These are phyloP conservation scores for Paecilomyces variotii DNA, from an alignment of 2,329 filamentous ascomycete genomes.

Conservation along the genomic window DNA sequence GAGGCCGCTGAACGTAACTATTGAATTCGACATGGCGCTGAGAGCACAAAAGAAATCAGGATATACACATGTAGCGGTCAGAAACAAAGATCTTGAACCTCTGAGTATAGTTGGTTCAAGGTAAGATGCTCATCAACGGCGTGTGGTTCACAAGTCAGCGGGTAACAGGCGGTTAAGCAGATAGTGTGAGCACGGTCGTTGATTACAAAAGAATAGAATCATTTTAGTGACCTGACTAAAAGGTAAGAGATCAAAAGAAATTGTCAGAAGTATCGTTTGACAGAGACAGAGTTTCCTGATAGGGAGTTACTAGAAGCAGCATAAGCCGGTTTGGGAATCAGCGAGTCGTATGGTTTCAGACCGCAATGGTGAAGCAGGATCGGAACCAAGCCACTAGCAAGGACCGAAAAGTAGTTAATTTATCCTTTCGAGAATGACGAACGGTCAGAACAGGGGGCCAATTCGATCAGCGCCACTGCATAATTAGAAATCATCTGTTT, in stretches of 20 bases:
- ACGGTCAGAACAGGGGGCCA: background rate
- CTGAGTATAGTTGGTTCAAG: background rate
- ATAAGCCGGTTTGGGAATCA: slow-evolving; percentile 8
- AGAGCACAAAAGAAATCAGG: slow-evolving; percentile 6
- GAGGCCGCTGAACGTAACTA: slow-evolving; percentile 15
- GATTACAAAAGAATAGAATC: background rate
- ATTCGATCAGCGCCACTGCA: background rate
- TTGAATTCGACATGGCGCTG: slow-evolving; percentile 17
- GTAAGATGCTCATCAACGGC: background rate
- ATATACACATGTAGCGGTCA: background rate
- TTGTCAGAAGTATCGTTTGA: background rate
- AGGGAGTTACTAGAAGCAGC: slow-evolving; percentile 10
- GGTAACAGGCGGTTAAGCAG: background rate
- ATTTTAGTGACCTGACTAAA: background rate
- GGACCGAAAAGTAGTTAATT: background rate
- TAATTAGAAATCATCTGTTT: background rate
- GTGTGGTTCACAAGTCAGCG: background rate
- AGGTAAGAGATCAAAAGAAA: background rate
- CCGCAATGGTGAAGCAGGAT: slow-evolving; percentile 12
- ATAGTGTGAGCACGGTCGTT: background rate
- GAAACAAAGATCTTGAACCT: background rate
- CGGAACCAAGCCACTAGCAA: slow-evolving; percentile 3
- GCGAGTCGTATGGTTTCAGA: slow-evolving; percentile 12
- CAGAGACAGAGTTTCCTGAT: background rate
- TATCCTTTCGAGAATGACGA: background rate